Base-by-base conservation (phyloP, 331 rosid genomes). In the Arachis monticola region DNA sequence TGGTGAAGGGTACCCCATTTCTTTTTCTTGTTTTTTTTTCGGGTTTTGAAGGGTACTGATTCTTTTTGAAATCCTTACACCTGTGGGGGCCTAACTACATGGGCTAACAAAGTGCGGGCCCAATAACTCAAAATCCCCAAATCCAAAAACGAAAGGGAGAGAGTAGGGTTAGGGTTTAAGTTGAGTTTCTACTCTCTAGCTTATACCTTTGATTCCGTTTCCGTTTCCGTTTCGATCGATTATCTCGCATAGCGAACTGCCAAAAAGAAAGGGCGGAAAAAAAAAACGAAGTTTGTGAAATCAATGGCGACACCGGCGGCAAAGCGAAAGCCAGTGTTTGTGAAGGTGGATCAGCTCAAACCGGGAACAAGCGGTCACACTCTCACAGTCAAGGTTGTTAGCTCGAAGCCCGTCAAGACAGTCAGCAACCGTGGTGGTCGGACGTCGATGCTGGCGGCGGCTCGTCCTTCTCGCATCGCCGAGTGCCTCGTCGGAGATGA, bases 311-410 rank as follows among this genome's bases (percentile, higher is more conserved):
- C 92, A 60, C 59, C 81, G 3, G 57, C 87, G 3, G 77, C 77
- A 52, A 93, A 89, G 87, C 86, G 98, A 76, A 88, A 93, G 81
- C 98, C 98, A 5, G 97, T 93, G 47, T 93, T 93, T 58, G 76
- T 87, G 53, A 93, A 89, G 81, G 93, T 91, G 1, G 97, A 90
- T 62, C 87, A 89, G 44, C 87, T 93, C 6, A 87, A 86, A 78
- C 98, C 98, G 1, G 93, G 95, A 44, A 90, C 98, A 2, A 81
- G 66, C 46, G 98, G 97, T n/a, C 98, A 93, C 78, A 90, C 97
- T 13, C 87, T 93, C 12, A 89, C 88, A 0, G 98, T 89, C 32
- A 90, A 90, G 86, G 98, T 93, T 5, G 92, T 93, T 4, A 86
- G 84, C 67, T 87, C 90, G 6, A 77, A 86, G 65, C 84, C 87